Conservation (phyloP, 495 filamentous ascomycete genomes). For the Annulohypoxylon maeteangense region DNA sequence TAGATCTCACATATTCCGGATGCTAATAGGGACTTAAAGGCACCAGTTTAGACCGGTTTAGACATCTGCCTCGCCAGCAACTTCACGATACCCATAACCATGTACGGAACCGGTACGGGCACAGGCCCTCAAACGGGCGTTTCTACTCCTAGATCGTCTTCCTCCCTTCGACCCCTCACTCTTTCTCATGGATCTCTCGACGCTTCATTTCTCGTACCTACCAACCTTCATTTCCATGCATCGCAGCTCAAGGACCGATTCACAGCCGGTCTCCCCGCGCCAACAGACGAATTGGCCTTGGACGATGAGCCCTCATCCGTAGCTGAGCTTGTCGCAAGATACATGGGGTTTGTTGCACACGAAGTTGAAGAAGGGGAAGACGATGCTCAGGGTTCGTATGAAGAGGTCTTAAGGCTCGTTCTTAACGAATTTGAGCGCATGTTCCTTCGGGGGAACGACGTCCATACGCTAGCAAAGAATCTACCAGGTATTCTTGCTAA, state of each 20-base stretch:
- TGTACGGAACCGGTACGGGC: constrained; percentile 88
- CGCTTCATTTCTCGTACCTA: constrained; percentile 92
- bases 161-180: constrained; percentile 87
- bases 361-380: constrained; percentile 94
- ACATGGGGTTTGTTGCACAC: constrained; percentile 84
- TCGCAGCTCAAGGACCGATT: constrained; percentile 91
- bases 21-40: constrained; percentile 19
- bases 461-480: constrained; percentile 85
- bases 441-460: constrained; percentile 94
- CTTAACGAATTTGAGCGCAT: constrained; percentile 95
- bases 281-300: constrained; percentile 95
- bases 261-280: constrained; percentile 79
- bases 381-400: constrained; percentile 81
- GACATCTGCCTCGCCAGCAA: constrained; percentile 4
- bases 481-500: constrained; percentile 89
- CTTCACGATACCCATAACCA: constrained; percentile 53
- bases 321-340: constrained; percentile 88
- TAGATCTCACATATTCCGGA: neutral
- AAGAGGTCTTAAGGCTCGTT: constrained; percentile 87
- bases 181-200: constrained; percentile 94
- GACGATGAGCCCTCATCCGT: constrained; percentile 97
- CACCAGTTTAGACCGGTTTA: constrained; percentile 12
- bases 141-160: constrained; percentile 88
- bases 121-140: constrained; percentile 92
- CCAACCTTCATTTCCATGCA: constrained; percentile 93